Percentiles rank a stretch among this genome's conserved stretches.
Evolutionary conservation across 768 basidiomycete species (phyloP).

Genomic region (Lepiota venenata): DNA sequence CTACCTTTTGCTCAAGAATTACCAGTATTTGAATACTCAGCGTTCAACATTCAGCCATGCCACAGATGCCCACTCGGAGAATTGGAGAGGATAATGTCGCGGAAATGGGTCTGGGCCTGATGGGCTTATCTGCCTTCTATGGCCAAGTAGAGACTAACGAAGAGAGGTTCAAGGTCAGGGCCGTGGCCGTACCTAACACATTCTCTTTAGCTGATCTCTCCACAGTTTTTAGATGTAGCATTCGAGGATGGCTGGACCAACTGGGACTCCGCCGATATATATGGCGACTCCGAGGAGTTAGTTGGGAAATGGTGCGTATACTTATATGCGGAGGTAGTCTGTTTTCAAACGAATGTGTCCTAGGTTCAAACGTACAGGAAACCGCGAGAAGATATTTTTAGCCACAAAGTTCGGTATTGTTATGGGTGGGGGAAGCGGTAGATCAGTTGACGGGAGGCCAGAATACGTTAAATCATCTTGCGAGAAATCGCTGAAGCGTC

Average conservation of each 20-base stretch:
- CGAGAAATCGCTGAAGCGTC: conserved; percentile 35
- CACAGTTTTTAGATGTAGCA: conserved; percentile 38
- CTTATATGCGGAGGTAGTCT: neutral
- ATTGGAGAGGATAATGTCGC: conserved; percentile 45
- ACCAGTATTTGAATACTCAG: too few species aligned
- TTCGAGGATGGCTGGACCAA: conserved; percentile 37
- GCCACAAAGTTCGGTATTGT: conserved; percentile 47
- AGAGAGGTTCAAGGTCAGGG: conserved; percentile 52
- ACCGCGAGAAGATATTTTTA: conserved; percentile 51
- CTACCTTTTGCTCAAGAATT: too few species aligned
- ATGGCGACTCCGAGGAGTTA: conserved; percentile 40
- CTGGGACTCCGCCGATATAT: conserved; percentile 50
- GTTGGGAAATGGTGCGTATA: conserved; percentile 39
- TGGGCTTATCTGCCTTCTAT: conserved; percentile 51
- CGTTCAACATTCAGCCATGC: neutral
- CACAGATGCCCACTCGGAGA: conserved; percentile 23
- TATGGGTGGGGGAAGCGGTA: conserved; percentile 3
- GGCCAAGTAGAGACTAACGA: conserved; percentile 48
- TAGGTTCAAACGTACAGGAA: conserved; percentile 49
- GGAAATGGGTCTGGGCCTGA: conserved; percentile 58
- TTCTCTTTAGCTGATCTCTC: neutral
- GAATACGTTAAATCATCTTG: conserved; percentile 34
- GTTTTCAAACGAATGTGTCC: neutral
- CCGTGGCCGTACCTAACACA: neutral
- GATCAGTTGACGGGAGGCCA: conserved; percentile 24